Conservation (phyloP, 2,329 filamentous ascomycete genomes). For the Knufia petricola region DNA sequence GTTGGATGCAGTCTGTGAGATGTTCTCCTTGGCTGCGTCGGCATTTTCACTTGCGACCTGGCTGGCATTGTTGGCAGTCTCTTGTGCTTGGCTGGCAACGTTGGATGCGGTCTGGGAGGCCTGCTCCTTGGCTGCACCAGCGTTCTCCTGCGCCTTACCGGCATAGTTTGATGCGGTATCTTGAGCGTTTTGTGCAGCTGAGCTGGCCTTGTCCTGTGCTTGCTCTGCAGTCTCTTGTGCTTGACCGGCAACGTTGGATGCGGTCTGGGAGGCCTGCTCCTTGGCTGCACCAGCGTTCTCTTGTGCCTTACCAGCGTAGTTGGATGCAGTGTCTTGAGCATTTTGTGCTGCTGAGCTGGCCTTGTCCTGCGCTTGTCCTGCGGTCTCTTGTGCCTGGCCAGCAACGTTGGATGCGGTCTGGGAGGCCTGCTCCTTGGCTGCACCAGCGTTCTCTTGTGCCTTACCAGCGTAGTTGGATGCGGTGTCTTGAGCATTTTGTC, state of each 20-base stretch:
- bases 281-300: neutral
- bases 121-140: neutral
- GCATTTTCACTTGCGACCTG: neutral
- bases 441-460: neutral
- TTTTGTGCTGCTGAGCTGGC: neutral
- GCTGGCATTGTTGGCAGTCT: too few species aligned
- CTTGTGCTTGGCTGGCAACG: too few species aligned
- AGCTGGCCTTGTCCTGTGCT: neutral
- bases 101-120: too few species aligned
- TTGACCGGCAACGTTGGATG: too few species aligned
- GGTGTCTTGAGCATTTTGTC: constrained; percentile 2
- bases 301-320: neutral
- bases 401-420: neutral
- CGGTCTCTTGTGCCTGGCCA: constrained; percentile 3
- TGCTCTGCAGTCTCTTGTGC: too few species aligned
- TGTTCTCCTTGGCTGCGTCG: neutral
- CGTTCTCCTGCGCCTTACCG: neutral
- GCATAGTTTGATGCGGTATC: constrained; percentile 9
- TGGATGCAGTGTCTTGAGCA: constrained; percentile 10
- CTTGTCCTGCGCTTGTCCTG: neutral
- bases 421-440: neutral
- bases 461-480: neutral
- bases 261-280: too few species aligned
- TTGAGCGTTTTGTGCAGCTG: constrained; percentile 5
- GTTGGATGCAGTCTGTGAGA: neutral